These are phyloP conservation scores for Solanum pimpinellifolium DNA, from an alignment of 257 asterid species.

Conservation along the genomic window DNA sequence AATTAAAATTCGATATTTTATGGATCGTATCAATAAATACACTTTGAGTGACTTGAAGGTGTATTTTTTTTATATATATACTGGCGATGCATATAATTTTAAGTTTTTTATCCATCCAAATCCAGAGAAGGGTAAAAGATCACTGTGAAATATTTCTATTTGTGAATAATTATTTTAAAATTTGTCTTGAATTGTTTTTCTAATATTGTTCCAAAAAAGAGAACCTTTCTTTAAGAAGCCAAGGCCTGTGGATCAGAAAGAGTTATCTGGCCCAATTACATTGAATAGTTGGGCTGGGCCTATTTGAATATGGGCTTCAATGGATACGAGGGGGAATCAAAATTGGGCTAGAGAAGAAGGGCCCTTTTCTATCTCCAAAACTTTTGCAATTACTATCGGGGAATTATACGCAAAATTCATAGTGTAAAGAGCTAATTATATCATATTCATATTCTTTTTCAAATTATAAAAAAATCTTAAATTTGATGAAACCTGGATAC, in stretches of 20 bases:
- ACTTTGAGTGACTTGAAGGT: not conserved
- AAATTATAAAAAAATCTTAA: too few species aligned
- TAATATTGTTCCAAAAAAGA: not conserved
- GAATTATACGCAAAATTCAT: not conserved
- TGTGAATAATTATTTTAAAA: not conserved
- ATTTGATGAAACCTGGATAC: not conserved
- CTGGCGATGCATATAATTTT: too few species aligned
- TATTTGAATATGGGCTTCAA: not conserved
- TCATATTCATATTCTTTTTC: not conserved
- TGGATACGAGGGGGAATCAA: not conserved
- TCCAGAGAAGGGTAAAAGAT: not conserved
- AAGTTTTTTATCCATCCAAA: not conserved
- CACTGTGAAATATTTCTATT: not conserved
- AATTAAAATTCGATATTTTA: not conserved
- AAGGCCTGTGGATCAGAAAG: not conserved
- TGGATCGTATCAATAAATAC: not conserved
- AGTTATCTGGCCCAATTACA: not conserved
- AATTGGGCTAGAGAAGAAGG: not conserved
- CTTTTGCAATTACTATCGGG: not conserved
- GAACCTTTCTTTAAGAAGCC: not conserved
- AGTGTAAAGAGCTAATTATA: not conserved
- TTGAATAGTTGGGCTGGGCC: not conserved
- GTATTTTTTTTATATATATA: not conserved
- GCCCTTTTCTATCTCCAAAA: not conserved
- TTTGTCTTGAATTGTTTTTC: not conserved